Evolutionary conservation across 2,329 filamentous ascomycete species (phyloP).

Genomic region (Ceratocystis colombiana): DNA sequence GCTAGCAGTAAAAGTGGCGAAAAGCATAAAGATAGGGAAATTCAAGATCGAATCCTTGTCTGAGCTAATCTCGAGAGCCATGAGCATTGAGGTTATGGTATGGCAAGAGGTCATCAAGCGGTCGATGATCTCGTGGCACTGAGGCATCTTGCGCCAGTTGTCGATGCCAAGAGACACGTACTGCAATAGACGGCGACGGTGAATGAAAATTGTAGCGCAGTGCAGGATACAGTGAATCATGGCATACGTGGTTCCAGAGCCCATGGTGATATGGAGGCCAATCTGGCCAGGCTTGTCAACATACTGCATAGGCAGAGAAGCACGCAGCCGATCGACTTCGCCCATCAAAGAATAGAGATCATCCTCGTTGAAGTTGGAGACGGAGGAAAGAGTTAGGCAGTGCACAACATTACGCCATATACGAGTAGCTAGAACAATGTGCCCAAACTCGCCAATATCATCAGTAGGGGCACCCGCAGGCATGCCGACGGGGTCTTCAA

Average conservation of each 20-base stretch:
- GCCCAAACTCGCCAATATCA: slow-evolving; percentile 52
- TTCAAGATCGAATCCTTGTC: slow-evolving; percentile 51
- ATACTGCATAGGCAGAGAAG: slow-evolving; percentile 48
- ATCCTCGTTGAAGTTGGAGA: slow-evolving; percentile 45
- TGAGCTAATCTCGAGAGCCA: slow-evolving; percentile 45
- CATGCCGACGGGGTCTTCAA: slow-evolving; percentile 34
- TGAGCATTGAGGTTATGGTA: slow-evolving; percentile 46
- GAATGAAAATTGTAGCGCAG: slow-evolving; percentile 51
- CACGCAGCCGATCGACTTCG: slow-evolving; percentile 47
- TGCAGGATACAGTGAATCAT: slow-evolving; percentile 54
- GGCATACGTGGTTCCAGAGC: slow-evolving; percentile 51
- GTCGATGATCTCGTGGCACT: slow-evolving; percentile 46
- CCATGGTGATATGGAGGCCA: slow-evolving; percentile 54
- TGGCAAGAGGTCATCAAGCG: slow-evolving; percentile 50
- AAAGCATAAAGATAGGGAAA: slow-evolving; percentile 55
- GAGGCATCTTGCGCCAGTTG: slow-evolving; percentile 42
- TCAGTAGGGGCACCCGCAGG: slow-evolving; percentile 36
- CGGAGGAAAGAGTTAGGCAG: slow-evolving; percentile 47
- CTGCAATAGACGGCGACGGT: slow-evolving; percentile 49
- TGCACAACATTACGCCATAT: slow-evolving; percentile 53
- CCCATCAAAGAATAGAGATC: slow-evolving; percentile 43
- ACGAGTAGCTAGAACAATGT: slow-evolving; percentile 51
- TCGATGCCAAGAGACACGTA: slow-evolving; percentile 46
- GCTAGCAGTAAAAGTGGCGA: slow-evolving; percentile 51
- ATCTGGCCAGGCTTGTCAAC: slow-evolving; percentile 53